Evolutionary conservation across 2,329 filamentous ascomycete species (phyloP), one percentile per base, ranked within the genome.

Genomic region (Sclerotinia trifoliorum): DNA sequence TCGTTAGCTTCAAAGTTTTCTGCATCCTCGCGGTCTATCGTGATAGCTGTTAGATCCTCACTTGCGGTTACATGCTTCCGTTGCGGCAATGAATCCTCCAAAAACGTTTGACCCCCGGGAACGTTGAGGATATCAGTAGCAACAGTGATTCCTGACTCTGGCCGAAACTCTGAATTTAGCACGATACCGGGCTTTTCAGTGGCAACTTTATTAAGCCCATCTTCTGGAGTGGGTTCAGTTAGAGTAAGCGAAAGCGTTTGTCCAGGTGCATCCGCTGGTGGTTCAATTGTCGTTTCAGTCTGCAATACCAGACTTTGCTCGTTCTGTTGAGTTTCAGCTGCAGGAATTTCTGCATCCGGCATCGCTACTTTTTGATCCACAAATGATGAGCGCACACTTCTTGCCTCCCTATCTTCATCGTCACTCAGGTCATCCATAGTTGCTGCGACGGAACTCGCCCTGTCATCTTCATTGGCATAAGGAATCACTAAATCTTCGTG

Each of bases 361-460:
- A 52, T 52, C 52, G 65, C 57, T 0, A 66, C 69, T 62, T 72
- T 70, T 42, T 70, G 72, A 42, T 35, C 69, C 48, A 70, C 54
- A 11, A 73, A 61, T 26, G 74, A 73, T 32, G 73, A 76, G 56
- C 73, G 69, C n/a, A 71, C 54, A 67, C 75, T 76, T 65, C 69
- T 71, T 67, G 73, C 71, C 54, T 76, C 75, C 70, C 74, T 71
- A 57, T 76, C 75, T 61, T 78, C 78, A 19, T 77, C 77, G 32
- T 80, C 80, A 3, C 77, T 83, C 70, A 84, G 79, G 10, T 81
- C 80, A 69, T 89, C 87, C 68, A 88, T 74, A 0, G 86, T 88
- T 8, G 85, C 87, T 39, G 82, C 84, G 42, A 89, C 73, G 1
- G 87, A 89, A 51, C 81, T 82, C 54, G 69, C 83, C 42, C 81